phyloP scores from a whole-genome alignment of 2,329 filamentous ascomycete genomes.

The Lizonia empirigonia region DNA sequence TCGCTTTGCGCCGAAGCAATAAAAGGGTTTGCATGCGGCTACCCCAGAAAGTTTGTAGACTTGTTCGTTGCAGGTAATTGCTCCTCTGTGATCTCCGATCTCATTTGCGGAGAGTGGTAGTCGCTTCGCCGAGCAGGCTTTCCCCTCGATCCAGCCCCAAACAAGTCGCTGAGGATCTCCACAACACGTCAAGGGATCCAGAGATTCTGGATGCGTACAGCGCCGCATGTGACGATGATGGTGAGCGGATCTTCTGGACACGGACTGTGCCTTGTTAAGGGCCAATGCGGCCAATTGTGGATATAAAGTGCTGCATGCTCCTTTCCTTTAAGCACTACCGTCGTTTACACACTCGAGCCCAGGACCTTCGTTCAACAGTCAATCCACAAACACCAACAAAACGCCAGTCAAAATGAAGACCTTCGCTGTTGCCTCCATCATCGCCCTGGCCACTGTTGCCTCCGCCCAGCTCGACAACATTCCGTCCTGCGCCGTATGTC shows the following conservation, averaged over 20 bases:
- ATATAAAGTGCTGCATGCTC: slow-evolving; percentile 28
- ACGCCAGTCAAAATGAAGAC: slow-evolving; percentile 46
- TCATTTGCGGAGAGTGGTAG: slow-evolving; percentile 27
- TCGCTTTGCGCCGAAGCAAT: slow-evolving; percentile 29
- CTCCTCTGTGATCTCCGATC: slow-evolving; percentile 16
- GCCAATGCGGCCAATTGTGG: slow-evolving; percentile 13
- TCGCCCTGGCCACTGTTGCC: slow-evolving; percentile 53
- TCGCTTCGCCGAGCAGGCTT: slow-evolving; percentile 15
- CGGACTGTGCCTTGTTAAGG: slow-evolving; percentile 20
- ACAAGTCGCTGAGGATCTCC: slow-evolving; percentile 1
- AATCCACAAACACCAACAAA: background rate
- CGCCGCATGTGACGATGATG: slow-evolving; percentile 33
- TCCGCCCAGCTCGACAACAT: slow-evolving; percentile 54
- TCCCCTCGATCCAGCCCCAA: slow-evolving; percentile 15
- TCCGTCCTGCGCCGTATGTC: slow-evolving; percentile 55
- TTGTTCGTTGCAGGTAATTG: slow-evolving; percentile 26
- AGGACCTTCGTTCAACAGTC: background rate
- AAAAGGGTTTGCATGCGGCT: slow-evolving; percentile 15
- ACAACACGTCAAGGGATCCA: slow-evolving; percentile 15
- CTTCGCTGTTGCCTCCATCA: slow-evolving; percentile 44
- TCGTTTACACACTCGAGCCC: background rate
- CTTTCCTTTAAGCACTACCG: background rate
- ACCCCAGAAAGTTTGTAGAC: slow-evolving; percentile 5
- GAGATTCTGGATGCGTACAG: slow-evolving; percentile 20
- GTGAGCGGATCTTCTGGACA: slow-evolving; percentile 18